Conservation (phyloP, 2,329 filamentous ascomycete genomes). For the Aspergillus sp. region DNA sequence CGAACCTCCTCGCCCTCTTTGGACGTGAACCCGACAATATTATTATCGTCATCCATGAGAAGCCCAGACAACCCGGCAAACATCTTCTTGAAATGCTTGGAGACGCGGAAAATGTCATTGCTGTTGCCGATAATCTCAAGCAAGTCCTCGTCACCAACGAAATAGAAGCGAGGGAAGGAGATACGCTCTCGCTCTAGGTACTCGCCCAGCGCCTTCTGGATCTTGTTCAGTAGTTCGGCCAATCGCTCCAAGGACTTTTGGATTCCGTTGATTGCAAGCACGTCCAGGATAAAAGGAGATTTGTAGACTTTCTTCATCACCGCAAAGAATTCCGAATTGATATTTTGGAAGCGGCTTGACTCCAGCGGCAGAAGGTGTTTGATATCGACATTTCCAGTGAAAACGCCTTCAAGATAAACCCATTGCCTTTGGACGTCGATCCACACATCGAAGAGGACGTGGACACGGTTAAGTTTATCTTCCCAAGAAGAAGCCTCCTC, state of each 20-base stretch:
- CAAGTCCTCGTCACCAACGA: slow-evolving; percentile 95
- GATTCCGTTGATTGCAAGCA: slow-evolving; percentile 88
- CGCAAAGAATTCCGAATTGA: slow-evolving; percentile 97
- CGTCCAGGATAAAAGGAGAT: slow-evolving; percentile 88
- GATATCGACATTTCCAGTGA: slow-evolving; percentile 97
- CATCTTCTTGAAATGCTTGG: slow-evolving; percentile 99
- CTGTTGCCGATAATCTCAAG: slow-evolving; percentile 99
- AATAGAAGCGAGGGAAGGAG: slow-evolving; percentile 98
- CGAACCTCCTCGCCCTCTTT: slow-evolving; percentile 87
- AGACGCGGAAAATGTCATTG: slow-evolving; percentile 90
- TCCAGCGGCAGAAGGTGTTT: slow-evolving; percentile 95
- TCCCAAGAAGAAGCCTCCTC: slow-evolving; percentile 96
- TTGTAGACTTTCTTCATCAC: slow-evolving; percentile 99
- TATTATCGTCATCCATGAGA: slow-evolving; percentile 78
- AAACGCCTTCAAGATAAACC: slow-evolving; percentile 98
- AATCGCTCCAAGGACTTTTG: slow-evolving; percentile 93
- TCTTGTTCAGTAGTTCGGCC: slow-evolving; percentile 96
- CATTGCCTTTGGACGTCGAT: slow-evolving; percentile 99
- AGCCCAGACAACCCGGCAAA: slow-evolving; percentile 92
- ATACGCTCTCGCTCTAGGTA: slow-evolving; percentile 97
- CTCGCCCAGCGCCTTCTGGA: slow-evolving; percentile 95
- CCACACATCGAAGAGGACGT: slow-evolving; percentile 98
- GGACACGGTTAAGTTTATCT: slow-evolving; percentile 93
- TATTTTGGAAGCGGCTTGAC: slow-evolving; percentile 94
- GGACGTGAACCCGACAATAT: slow-evolving; percentile 86